Evolutionary conservation across 306 rosid genomes (phyloP), one percentile per base, ranked within the genome.

Genomic region (Mimosa pudica): DNA sequence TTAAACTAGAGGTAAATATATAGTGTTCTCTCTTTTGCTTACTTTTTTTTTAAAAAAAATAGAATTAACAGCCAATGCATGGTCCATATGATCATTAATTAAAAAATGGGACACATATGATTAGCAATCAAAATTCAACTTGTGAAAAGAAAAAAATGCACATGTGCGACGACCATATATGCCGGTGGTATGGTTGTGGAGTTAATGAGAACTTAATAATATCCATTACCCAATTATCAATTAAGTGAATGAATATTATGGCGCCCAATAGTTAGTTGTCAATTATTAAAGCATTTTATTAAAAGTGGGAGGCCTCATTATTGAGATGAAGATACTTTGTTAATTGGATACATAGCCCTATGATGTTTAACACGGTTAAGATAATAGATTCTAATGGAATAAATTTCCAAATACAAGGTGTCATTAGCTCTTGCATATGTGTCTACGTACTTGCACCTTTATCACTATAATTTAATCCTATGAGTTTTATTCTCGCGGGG

Each of bases 121-220:
- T n/a, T 77, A 67, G 78, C 49, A 52, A 52, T 54, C 30, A 61
- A 74, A 71, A 71, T 72, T 46, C 36, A 61, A 74, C 72, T 76
- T 76, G 45, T 67, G 17, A 33, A 79, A 52, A 73, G 18, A 72
- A 80, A 63, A 24, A 65, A 80, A 63, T 52, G 84, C 80, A 83
- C 89, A 73, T 80, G 84, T 80, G 84, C 64, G 84, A 86, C 68
- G 85, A 77, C 81, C 86, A 80, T 82, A 73, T 71, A 51, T 58
- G 85, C 84, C 81, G 89, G 87, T 77, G 85, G 85, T 65, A 86
- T 80, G 77, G 87, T 80, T 80, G 85, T 63, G 83, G 75, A 82
- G 80, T 85, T 57, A 79, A 85, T 85, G 85, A 71, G 54, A 48
- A 78, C 71, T 82, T 79, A 85, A 82, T 72, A 66, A 79, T 75